Evolutionary conservation across 2,329 filamentous ascomycete genomes (phyloP), one percentile per base, ranked within the genome.

Genomic region (Trichoderma afroharzianum): DNA sequence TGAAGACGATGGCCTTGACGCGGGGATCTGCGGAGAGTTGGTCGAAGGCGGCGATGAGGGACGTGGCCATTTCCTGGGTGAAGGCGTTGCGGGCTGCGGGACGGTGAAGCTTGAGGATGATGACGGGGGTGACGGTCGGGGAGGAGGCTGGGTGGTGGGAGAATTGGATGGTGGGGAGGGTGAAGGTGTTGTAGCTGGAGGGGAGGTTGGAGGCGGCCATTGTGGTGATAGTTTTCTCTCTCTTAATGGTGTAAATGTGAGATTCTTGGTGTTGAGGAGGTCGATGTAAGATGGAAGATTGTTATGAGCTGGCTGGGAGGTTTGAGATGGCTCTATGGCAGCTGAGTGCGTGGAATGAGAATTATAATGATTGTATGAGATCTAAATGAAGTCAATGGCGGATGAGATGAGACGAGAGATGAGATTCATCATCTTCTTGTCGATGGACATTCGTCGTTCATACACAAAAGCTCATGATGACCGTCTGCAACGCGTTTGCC

Each of bases 51-150:
- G 80, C 74, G 72, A 88, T 85, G 33, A 93, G 83, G 75, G 91
- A 90, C 18, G 81, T 76, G 76, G 87, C 86, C 89, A 93, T 93
- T 15, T 81, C 83, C 24, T 85, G 82, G 3, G 90, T 93, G 80
- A 93, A 93, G 72, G 89, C 91, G 85, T 93, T 93, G 81, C 90
- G 85, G 72, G 88, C 88, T 12, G 82, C 79, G 0, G 91, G 91
- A 21, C 92, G 88, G 81, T 91, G 85, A 53, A 93, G 85, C 2
- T 87, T 87, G 39, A 93, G 79, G 73, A 92, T 79, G 63, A 93
- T 85, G 66, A 92, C 85, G 18, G 86, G 86, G 1, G 90, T 92
- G 15, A 87, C 85, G 3, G 85, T 81, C 12, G 85, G 79, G 0
- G 90, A 88, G 9, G 81, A 80, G 3, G 79, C 71, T 0, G 86